Evolutionary conservation across 2,329 filamentous ascomycete genomes (phyloP).

Genomic region (Endothia cerciana): DNA sequence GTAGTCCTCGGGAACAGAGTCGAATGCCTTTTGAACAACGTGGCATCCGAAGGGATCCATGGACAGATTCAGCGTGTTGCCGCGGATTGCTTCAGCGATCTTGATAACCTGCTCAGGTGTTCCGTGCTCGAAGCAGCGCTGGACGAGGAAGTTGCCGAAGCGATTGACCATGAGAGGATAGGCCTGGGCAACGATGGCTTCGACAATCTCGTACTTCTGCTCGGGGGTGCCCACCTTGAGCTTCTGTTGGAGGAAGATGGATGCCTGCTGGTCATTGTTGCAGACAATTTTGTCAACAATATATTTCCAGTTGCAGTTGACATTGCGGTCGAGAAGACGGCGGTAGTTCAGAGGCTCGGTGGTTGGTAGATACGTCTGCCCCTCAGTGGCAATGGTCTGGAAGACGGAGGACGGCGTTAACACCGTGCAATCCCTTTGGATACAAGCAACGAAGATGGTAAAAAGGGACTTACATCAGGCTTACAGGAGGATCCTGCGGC

Average conservation of each 20-base stretch:
- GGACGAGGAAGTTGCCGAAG: constrained; percentile 97
- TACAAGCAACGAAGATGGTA: constrained; percentile 14
- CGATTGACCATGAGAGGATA: constrained; percentile 98
- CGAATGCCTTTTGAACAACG: constrained; percentile 97
- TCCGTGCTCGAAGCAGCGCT: constrained; percentile 98
- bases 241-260: constrained; percentile 98
- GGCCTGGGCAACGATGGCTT: constrained; percentile 92
- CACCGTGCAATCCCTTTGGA: constrained; percentile 25
- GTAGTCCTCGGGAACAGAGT: constrained; percentile 95
- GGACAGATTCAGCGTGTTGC: constrained; percentile 89
- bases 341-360: constrained; percentile 96
- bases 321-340: constrained; percentile 89
- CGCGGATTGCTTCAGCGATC: constrained; percentile 91
- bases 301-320: constrained; percentile 98
- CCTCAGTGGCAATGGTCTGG: constrained; percentile 56
- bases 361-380: constrained; percentile 80
- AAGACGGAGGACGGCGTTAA: constrained; percentile 33
- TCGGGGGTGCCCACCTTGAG: constrained; percentile 94
- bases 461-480: constrained; percentile 49
- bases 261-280: constrained; percentile 98
- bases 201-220: constrained; percentile 96
- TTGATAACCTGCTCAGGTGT: constrained; percentile 92
- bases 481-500: constrained; percentile 55
- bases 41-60: constrained; percentile 99
- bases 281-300: constrained; percentile 99